These are phyloP conservation scores for Cronartium quercuum DNA, from an alignment of 1,284 basidiomycete genomes.

Conservation along the genomic window DNA sequence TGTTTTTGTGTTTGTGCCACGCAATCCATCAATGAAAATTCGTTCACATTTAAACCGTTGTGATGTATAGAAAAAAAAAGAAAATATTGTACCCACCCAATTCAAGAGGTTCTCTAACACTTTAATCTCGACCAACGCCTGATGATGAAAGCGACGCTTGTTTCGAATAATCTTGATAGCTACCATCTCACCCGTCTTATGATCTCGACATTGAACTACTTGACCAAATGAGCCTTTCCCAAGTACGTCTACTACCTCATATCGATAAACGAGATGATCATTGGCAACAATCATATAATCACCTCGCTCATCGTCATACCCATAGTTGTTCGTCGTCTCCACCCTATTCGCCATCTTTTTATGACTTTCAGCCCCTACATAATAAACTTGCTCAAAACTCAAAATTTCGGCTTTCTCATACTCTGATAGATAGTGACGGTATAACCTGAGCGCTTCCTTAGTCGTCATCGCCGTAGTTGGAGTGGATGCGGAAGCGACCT, in stretches of 20 bases:
- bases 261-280: slow-evolving; percentile 93
- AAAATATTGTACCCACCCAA: slow-evolving; percentile 63
- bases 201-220: slow-evolving; percentile 90
- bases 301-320: slow-evolving; percentile 96
- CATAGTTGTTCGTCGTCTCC: slow-evolving; percentile 76
- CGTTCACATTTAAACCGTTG: no score
- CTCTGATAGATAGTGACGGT: slow-evolving; percentile 50
- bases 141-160: slow-evolving; percentile 98
- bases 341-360: slow-evolving; percentile 72
- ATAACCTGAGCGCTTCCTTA: slow-evolving; percentile 52
- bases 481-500: slow-evolving; percentile 81
- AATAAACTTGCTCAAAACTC: slow-evolving; percentile 80
- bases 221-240: slow-evolving; percentile 99
- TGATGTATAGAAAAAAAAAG: slow-evolving; percentile 5
- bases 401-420: slow-evolving; percentile 88
- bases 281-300: slow-evolving; percentile 85
- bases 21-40: no score
- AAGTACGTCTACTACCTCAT: slow-evolving; percentile 83
- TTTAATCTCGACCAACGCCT: slow-evolving; percentile 97
- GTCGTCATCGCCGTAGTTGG: slow-evolving; percentile 67
- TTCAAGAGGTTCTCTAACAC: slow-evolving; percentile 91
- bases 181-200: slow-evolving; percentile 90
- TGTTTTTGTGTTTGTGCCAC: no score
- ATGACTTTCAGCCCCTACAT: slow-evolving; percentile 67
- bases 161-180: slow-evolving; percentile 99